Percentiles rank a stretch among this genome's conserved stretches.
Evolutionary conservation across 495 filamentous ascomycete species (phyloP).

Genomic region (Podospora didyma): DNA sequence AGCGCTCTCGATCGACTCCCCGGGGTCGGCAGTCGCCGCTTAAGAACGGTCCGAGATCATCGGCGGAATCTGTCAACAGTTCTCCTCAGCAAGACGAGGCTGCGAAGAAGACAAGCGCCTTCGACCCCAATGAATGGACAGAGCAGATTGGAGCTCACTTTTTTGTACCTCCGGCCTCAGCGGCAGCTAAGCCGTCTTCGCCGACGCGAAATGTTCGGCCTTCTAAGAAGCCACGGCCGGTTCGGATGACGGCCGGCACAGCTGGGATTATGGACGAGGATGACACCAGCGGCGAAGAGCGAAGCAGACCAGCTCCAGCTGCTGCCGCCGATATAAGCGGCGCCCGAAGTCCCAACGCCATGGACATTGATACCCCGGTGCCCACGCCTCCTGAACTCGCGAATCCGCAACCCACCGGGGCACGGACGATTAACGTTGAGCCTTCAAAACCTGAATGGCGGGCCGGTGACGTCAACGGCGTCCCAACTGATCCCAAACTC

Average conservation of each 20-base stretch:
- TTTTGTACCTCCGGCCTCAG: conserved; percentile 44
- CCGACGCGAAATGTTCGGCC: conserved; percentile 33
- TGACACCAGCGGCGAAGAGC: conserved; percentile 32
- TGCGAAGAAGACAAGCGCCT: conserved; percentile 37
- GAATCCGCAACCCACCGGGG: conserved; percentile 17
- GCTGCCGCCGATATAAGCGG: conserved; percentile 12
- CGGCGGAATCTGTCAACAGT: conserved; percentile 11
- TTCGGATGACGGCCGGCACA: conserved; percentile 39
- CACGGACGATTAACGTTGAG: conserved; percentile 44
- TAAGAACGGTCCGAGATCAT: conserved; percentile 13
- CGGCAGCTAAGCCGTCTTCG: conserved; percentile 24
- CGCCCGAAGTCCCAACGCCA: conserved; percentile 41
- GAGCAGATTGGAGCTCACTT: conserved; percentile 59
- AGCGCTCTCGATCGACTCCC: conserved; percentile 30
- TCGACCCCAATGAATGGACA: conserved; percentile 63
- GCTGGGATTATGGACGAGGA: conserved; percentile 46
- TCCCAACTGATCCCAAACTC: conserved; percentile 11
- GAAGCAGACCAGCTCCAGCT: conserved; percentile 17
- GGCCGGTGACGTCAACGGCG: conserved; percentile 34
- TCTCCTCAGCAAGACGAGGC: conserved; percentile 5
- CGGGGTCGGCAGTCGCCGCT: conserved; percentile 33
- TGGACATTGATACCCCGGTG: conserved; percentile 52
- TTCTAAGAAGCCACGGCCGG: conserved; percentile 37
- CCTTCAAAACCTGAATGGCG: conserved; percentile 49
- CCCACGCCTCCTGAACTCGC: conserved; percentile 18